Percentiles rank a stretch among this genome's conserved stretches.
These are phyloP conservation scores for Thielaviopsis punctulata DNA, from an alignment of 2,329 filamentous ascomycete species.

Conservation along the genomic window DNA sequence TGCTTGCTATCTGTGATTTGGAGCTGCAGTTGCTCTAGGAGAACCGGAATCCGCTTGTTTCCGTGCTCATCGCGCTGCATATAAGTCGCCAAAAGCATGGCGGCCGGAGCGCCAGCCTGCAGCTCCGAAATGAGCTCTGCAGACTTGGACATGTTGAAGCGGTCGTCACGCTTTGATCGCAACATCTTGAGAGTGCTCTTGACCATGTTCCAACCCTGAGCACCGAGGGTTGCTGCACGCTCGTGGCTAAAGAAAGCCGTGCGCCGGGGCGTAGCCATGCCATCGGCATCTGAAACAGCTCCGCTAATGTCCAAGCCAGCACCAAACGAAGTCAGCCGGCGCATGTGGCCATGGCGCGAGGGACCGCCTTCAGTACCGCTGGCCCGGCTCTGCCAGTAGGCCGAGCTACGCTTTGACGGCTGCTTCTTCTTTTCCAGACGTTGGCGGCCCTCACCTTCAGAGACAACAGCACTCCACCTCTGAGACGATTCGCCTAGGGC, in stretches of 20 bases:
- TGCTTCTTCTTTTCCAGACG: constrained; percentile 28
- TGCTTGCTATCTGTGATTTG: constrained; percentile 64
- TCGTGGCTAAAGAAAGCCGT: constrained; percentile 42
- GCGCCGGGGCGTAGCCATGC: constrained; percentile 34
- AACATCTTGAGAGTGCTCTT: constrained; percentile 74
- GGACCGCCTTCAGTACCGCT: constrained; percentile 8
- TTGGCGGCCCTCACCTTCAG: constrained; percentile 58
- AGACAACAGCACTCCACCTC: constrained; percentile 31
- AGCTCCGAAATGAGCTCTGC: constrained; percentile 93
- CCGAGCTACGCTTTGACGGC: constrained; percentile 3
- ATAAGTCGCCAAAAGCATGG: constrained; percentile 90
- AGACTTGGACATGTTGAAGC: constrained; percentile 86
- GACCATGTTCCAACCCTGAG: constrained; percentile 80
- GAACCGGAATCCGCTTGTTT: constrained; percentile 82
- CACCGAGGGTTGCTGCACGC: constrained; percentile 54
- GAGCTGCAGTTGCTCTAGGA: constrained; percentile 87
- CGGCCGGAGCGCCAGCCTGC: constrained; percentile 79
- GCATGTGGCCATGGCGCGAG: constrained; percentile 35
- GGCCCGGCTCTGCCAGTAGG: constrained; percentile 3
- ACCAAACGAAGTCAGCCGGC: constrained; percentile 48
- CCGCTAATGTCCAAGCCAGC: constrained; percentile 24
- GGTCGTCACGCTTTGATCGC: constrained; percentile 68
- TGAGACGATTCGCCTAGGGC: constrained; percentile 40
- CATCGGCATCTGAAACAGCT: constrained; percentile 43
- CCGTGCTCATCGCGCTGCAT: constrained; percentile 94